Conservation (phyloP, 768 basidiomycete species). For the Russula lepida region DNA sequence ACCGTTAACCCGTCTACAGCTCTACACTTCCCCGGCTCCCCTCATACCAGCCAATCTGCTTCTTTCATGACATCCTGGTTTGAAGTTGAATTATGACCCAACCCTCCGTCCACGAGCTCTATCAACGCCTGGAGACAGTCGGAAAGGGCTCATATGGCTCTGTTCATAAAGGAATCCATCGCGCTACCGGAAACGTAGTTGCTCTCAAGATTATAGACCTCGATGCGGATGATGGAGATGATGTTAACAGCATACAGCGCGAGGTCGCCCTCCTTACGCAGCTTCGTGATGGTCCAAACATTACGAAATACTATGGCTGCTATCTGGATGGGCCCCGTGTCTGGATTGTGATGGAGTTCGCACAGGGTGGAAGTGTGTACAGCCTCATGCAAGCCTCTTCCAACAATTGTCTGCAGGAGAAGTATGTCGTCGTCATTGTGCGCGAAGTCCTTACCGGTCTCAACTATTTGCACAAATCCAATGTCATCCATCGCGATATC, state of each 20-base stretch:
- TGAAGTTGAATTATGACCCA: slow-evolving; percentile 32
- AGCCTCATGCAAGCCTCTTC: slow-evolving; percentile 86
- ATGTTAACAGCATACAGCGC: slow-evolving; percentile 92
- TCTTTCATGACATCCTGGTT: background rate
- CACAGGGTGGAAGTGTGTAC: slow-evolving; percentile 88
- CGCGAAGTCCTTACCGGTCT: slow-evolving; percentile 85
- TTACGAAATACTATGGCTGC: slow-evolving; percentile 96
- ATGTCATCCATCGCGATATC: slow-evolving; percentile 95
- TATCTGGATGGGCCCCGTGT: slow-evolving; percentile 91
- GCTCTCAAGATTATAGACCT: slow-evolving; percentile 99
- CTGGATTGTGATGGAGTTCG: slow-evolving; percentile 99
- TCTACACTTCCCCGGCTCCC: background rate
- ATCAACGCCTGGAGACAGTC: slow-evolving; percentile 81
- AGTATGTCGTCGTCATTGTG: slow-evolving; percentile 77
- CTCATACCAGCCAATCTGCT: background rate
- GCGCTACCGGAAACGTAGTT: slow-evolving; percentile 78
- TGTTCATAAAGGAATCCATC: slow-evolving; percentile 85
- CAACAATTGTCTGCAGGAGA: slow-evolving; percentile 75
- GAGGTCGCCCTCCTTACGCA: slow-evolving; percentile 91
- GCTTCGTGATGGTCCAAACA: slow-evolving; percentile 80
- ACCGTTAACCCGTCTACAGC: background rate
- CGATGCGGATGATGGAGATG: slow-evolving; percentile 84
- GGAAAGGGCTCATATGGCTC: slow-evolving; percentile 96
- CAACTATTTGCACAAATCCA: slow-evolving; percentile 84
- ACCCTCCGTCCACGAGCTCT: slow-evolving; percentile 67